Base-by-base conservation (phyloP, 768 basidiomycete species). In the Lyophyllum semitale region DNA sequence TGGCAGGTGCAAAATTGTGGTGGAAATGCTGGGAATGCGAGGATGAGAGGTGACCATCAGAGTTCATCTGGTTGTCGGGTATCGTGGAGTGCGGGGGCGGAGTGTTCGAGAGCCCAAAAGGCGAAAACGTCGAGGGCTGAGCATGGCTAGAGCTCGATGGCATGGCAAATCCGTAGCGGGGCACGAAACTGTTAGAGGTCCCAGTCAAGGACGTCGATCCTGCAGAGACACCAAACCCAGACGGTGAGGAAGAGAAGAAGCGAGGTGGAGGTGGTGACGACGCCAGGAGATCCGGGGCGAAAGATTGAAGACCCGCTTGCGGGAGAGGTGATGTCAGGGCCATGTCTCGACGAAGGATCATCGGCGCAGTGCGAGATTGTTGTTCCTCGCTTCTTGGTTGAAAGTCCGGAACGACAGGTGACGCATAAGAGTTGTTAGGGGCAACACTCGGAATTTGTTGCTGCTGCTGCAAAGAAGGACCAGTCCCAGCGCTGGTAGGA, bases 401-500 rank as follows among this genome's bases (percentile, higher is more conserved):
- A 18, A 62, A 59, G 20, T 64, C 65, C n/a, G 48, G 45, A n/a
- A 40, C 43, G 1, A 48, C 27, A 42, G 53, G 35, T 59, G 62
- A 33, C 57, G 54, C 23, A 35, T 59, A 61, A 30, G 52, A 35
- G 40, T 47, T 23, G n/a, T 50, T 48, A 13, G 32, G 22, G 13
- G 51, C 49, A 8, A 49, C n/a, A 47, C 55, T 64, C 60, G 75
- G 68, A 26, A 66, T 59, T 55, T 78, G 77, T 54, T 77, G 77
- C 54, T 79, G 77, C 59, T 79, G 44, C 44, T 38, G 37, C 8
- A 73, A 65, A 27, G 73, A 63, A 18, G 75, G 75, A 33, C 63
- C 70, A 35, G 71, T 72, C 23, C 71, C 71, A 20, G 80, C 78
- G 62, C 83, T 86, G 13, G 87, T 89, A 11, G 90, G 87, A 8